phyloP scores from a whole-genome alignment of 1,139 yeast species.

The Scheffersomyces segobiensis region DNA sequence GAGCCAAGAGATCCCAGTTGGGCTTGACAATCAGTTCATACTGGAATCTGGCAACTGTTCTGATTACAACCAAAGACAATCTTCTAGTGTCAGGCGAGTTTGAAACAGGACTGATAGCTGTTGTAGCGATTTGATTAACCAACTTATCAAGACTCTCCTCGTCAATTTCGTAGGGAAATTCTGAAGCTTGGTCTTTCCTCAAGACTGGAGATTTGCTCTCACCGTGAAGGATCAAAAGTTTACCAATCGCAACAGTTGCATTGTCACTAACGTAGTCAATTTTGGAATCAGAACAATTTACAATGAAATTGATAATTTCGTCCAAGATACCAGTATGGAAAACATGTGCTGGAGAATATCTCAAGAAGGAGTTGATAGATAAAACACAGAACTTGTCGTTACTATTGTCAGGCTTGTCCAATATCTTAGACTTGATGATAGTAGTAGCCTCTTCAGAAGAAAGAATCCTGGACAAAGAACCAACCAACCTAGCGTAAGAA shows the following conservation, averaged over 20 bases:
- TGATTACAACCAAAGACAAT: constrained; percentile 69
- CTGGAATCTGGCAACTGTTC: constrained; percentile 72
- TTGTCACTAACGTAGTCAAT: constrained; percentile 70
- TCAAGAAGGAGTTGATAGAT: constrained; percentile 77
- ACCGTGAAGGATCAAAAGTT: constrained; percentile 57
- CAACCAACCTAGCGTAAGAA: constrained; percentile 76
- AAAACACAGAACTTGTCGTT: constrained; percentile 60
- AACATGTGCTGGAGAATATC: constrained; percentile 68
- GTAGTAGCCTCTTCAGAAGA: constrained; percentile 63
- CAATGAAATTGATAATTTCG: constrained; percentile 50
- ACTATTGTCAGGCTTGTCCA: constrained; percentile 30
- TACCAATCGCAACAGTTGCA: constrained; percentile 82
- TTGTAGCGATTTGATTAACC: constrained; percentile 49
- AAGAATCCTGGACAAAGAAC: constrained; percentile 71
- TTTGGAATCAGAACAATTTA: constrained; percentile 45
- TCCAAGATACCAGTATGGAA: constrained; percentile 50
- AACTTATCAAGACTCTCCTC: constrained; percentile 36
- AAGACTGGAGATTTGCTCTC: constrained; percentile 42
- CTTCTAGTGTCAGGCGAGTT: constrained; percentile 80
- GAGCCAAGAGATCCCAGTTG: constrained; percentile 58
- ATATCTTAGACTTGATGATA: constrained; percentile 62
- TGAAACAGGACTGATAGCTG: constrained; percentile 54
- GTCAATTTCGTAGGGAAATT: constrained; percentile 34
- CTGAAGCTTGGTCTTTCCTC: constrained; percentile 8
- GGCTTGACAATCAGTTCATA: constrained; percentile 50